These are phyloP conservation scores for Cercospora canescens DNA, from an alignment of 2,329 filamentous ascomycete species.

Conservation along the genomic window DNA sequence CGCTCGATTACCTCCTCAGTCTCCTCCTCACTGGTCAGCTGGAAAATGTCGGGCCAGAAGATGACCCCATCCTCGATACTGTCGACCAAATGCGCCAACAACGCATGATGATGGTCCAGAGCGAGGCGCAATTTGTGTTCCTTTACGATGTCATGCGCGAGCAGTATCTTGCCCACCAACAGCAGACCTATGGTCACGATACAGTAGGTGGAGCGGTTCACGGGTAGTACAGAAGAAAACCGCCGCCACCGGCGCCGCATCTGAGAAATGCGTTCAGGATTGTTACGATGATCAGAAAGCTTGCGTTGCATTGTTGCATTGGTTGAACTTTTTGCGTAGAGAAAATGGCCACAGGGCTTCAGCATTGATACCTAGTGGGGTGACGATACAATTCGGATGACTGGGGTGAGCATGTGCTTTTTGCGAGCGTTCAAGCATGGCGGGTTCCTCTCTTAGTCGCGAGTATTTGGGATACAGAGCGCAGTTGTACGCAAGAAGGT, in stretches of 20 bases:
- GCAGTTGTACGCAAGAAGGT: neutral
- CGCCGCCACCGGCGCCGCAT: neutral
- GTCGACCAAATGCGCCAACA: constrained; percentile 83
- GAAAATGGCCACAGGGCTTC: neutral
- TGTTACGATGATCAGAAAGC: neutral
- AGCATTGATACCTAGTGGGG: neutral
- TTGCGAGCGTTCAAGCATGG: neutral
- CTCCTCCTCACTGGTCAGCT: constrained; percentile 77
- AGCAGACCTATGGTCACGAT: neutral
- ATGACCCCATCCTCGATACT: constrained; percentile 73
- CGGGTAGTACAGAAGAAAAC: neutral
- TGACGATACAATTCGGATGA: neutral
- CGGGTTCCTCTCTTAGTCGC: neutral
- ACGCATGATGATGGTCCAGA: constrained; percentile 93
- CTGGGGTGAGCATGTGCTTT: neutral
- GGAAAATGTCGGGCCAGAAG: constrained; percentile 45
- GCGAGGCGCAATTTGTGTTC: constrained; percentile 79
- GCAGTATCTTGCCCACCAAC: constrained; percentile 45
- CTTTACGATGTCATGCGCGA: constrained; percentile 84
- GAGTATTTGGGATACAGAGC: neutral
- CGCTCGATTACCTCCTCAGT: constrained; percentile 84
- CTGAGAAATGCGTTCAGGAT: neutral
- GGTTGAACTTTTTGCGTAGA: neutral
- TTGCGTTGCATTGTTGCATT: neutral
- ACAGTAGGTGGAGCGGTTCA: constrained; percentile 10